phyloP scores from a whole-genome alignment of 1,139 yeast genomes.

The Blastobotrys buckinghamii region DNA sequence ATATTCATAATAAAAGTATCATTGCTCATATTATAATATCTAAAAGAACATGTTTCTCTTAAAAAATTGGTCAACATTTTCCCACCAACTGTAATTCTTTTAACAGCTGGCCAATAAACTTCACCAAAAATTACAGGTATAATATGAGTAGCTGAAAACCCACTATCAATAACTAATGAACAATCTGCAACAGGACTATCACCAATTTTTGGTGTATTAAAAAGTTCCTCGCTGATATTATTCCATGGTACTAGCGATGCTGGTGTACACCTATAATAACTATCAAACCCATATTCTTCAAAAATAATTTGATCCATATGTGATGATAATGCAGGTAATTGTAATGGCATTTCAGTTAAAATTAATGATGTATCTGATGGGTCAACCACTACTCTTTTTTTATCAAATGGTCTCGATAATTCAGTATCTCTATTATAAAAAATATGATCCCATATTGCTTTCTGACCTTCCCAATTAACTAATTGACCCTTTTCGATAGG shows the following conservation, averaged over 20 bases:
- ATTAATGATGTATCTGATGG: constrained; percentile 47
- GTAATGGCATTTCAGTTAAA: constrained; percentile 74
- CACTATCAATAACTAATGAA: constrained; percentile 78
- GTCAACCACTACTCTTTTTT: constrained; percentile 28
- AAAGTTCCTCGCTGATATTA: constrained; percentile 17
- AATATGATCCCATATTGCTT: constrained; percentile 89
- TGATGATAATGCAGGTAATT: constrained; percentile 74
- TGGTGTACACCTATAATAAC: constrained; percentile 57
- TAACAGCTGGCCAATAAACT: constrained; percentile 72
- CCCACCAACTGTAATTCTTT: constrained; percentile 79
- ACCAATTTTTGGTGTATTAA: constrained; percentile 10
- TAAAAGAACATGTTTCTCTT: constrained; percentile 77
- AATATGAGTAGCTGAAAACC: constrained; percentile 83
- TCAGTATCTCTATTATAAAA: constrained; percentile 39
- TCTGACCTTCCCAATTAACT: constrained; percentile 87
- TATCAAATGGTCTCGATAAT: constrained; percentile 15
- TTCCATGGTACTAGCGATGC: constrained; percentile 73
- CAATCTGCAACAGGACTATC: constrained; percentile 46
- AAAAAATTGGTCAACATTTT: constrained; percentile 73
- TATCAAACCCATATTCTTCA: constrained; percentile 83
- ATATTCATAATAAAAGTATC: constrained; percentile 81
- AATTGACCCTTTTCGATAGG: constrained; percentile 85
- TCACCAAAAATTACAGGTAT: constrained; percentile 78
- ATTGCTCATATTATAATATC: constrained; percentile 91
- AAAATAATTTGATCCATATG: constrained; percentile 89